Evolutionary conservation across 208 protist species (phyloP), one percentile per base, ranked within the genome.

Genomic region (Acanthamoeba castellanii): DNA sequence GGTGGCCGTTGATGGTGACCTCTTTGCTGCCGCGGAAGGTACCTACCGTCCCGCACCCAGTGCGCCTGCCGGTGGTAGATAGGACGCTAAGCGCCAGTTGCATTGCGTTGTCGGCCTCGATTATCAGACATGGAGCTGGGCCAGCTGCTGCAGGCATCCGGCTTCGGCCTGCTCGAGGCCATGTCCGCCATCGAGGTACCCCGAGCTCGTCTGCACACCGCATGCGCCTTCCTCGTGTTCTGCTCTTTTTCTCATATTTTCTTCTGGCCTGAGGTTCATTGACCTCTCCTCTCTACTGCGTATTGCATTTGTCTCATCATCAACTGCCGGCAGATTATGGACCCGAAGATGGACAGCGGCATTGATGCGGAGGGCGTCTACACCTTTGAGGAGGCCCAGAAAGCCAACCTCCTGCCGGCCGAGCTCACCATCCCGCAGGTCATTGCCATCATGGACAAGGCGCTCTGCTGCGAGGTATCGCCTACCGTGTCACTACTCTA

Each of bases 111-210:
- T 55, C 52, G 22, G 0, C 25, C 6, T 8, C 30, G 9, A 11
- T 14, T 42, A 3, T 25, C 82, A 89, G 82, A 89, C 52, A 89
- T 89, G 82, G 82, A 89, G 13, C 52, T 66, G 30, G 82, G 82
- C 7, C 82, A 89, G 55, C 82, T 89, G 82, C 25, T 89, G 52
- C 55, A 59, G 30, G 42, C 55, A 14, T 66, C 50, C 9, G 82
- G 82, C n/a, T 89, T 89, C 20, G 82, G 82, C 18, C 82, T 89
- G 9, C 47, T 89, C n/a, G 82, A 89, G 37, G 82, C 82, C 82
- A 89, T 89, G 82, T 89, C 82, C 27, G 82, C 82, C 50, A 89
- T 89, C 27, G 82, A 89, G 55, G 82, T 89, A 76, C 25, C 34
- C 32, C 11, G 13, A 18, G 13, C 20, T 64, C 37, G 37, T 42